Evolutionary conservation across 768 basidiomycete species (phyloP).

Genomic region (Lactifluus piperatus): DNA sequence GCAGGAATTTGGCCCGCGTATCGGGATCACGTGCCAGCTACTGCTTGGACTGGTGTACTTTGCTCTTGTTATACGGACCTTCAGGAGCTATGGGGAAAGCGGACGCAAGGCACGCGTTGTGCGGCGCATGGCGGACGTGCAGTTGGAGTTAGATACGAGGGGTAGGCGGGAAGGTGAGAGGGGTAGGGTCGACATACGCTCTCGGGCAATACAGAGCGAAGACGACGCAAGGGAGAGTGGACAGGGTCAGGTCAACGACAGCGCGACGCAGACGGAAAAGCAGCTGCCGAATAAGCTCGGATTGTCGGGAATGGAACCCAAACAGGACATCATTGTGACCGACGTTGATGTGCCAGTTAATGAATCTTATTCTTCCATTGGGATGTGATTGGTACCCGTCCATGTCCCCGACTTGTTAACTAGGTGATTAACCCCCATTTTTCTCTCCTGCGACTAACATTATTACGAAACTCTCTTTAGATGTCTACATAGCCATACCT

Average conservation of each 20-base stretch:
- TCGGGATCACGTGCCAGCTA: conserved; percentile 47
- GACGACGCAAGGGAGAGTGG: background rate
- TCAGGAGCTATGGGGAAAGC: conserved; percentile 46
- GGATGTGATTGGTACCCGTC: background rate
- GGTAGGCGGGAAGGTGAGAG: background rate
- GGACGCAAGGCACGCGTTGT: conserved; percentile 12
- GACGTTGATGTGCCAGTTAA: background rate
- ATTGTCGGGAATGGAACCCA: conserved; percentile 10
- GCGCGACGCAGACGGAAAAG: background rate
- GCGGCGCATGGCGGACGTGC: conserved; percentile 14
- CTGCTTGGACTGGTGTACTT: conserved; percentile 55
- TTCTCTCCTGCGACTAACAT: background rate
- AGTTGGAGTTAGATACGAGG: conserved; percentile 20
- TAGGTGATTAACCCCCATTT: background rate
- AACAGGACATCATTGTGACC: background rate
- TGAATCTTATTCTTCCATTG: conserved; percentile 5
- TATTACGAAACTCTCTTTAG: background rate
- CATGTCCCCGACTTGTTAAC: background rate
- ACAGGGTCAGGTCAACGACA: background rate
- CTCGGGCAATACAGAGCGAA: background rate
- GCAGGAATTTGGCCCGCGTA: conserved; percentile 42
- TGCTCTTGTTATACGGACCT: conserved; percentile 48
- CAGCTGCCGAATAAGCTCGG: background rate
- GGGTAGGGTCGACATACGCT: background rate
- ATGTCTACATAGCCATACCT: background rate